These are phyloP conservation scores for Macrophomina pseudophaseolina DNA, from an alignment of 2,329 filamentous ascomycete species.

Conservation along the genomic window DNA sequence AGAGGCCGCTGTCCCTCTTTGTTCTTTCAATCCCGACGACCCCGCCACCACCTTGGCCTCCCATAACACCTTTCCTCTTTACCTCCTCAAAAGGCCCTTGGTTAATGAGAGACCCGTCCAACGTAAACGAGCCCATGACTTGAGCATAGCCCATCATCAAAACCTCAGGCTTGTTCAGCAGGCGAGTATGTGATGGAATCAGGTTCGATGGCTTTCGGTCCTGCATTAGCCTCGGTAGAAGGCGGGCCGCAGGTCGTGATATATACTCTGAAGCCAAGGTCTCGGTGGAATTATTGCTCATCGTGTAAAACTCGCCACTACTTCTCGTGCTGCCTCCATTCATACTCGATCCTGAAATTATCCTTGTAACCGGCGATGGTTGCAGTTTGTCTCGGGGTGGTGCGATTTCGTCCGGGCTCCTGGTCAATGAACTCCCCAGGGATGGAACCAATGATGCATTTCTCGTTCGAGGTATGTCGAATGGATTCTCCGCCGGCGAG, in stretches of 20 bases:
- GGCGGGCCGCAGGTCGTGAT: conserved; percentile 44
- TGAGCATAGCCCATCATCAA: conserved; percentile 99
- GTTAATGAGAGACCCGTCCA: conserved; percentile 91
- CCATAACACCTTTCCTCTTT: conserved; percentile 89
- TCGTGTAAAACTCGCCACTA: conserved; percentile 91
- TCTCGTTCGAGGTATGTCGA: conserved; percentile 5
- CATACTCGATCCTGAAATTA: conserved; percentile 78
- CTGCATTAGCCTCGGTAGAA: conserved; percentile 14
- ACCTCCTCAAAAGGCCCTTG: conserved; percentile 92
- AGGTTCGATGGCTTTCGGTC: conserved; percentile 31
- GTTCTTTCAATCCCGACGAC: conserved; percentile 79
- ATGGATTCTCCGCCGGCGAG: conserved; percentile 17
- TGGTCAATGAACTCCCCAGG: neutral
- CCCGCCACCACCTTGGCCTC: conserved; percentile 79
- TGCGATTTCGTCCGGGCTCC: conserved; percentile 14
- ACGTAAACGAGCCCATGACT: conserved; percentile 85
- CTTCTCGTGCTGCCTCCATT: conserved; percentile 79
- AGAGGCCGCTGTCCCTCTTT: conserved; percentile 78
- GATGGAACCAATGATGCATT: conserved; percentile 5
- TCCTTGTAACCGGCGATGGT: conserved; percentile 64
- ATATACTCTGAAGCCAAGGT: conserved; percentile 89
- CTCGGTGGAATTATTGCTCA: conserved; percentile 94
- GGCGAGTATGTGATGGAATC: conserved; percentile 34
- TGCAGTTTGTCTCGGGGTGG: conserved; percentile 59
- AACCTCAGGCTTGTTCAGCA: conserved; percentile 67